A percentile compares a stretch with the other conserved stretches of the same genome.
phyloP scores from a whole-genome alignment of 345 rosid genomes.

The Streptanthus diversifolius region DNA sequence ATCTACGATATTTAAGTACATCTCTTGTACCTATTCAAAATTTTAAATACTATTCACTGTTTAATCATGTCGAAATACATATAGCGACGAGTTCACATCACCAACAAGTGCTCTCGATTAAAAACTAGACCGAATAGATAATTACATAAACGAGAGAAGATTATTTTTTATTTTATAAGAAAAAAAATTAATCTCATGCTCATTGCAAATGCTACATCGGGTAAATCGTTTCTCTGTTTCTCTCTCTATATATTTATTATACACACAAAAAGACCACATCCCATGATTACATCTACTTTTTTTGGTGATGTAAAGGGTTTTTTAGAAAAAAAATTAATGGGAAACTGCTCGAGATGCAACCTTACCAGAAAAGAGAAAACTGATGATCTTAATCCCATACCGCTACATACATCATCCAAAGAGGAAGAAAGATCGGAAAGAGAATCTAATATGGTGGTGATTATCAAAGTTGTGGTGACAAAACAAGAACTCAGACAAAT shows the following conservation, averaged over 20 bases:
- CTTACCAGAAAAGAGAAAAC: background rate
- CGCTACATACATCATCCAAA: too few relatives aligned
- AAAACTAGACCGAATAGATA: too few relatives aligned
- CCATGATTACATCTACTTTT: background rate
- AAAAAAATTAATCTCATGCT: background rate
- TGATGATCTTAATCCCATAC: background rate
- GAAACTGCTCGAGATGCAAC: background rate
- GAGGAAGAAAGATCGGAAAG: background rate
- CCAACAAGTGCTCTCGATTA: too few relatives aligned
- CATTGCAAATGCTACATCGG: background rate
- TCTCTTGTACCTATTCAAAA: too few relatives aligned
- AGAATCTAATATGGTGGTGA: constrained; percentile 30
- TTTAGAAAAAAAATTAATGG: background rate
- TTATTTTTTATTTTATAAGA: too few relatives aligned
- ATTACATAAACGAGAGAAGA: too few relatives aligned
- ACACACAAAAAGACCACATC: background rate
- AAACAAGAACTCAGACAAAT: constrained; percentile 50
- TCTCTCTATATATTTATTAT: background rate
- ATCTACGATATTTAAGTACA: too few relatives aligned
- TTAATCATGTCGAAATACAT: too few relatives aligned
- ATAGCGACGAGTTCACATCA: too few relatives aligned
- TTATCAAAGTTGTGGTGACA: constrained; percentile 50
- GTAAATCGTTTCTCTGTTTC: background rate
- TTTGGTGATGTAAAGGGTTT: too few relatives aligned
- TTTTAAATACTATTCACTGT: too few relatives aligned